These are phyloP conservation scores for Phytophthora ramorum DNA, from an alignment of 352 stramenopile species.

Conservation along the genomic window DNA sequence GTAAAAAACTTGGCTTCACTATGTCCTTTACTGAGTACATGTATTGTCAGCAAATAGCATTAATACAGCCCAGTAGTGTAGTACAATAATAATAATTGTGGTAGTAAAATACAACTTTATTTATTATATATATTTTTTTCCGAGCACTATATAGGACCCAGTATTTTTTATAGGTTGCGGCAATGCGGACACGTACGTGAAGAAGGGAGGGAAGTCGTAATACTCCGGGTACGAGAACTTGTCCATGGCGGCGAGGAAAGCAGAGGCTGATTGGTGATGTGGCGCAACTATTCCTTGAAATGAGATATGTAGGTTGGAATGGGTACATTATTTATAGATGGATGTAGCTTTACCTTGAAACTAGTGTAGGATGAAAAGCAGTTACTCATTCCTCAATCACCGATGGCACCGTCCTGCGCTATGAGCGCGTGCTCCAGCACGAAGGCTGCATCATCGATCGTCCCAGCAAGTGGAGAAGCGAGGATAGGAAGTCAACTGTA, in stretches of 20 bases:
- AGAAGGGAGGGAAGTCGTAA: conserved; percentile 89
- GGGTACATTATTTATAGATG: neutral
- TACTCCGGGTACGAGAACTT: conserved; percentile 89
- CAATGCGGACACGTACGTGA: conserved; percentile 54
- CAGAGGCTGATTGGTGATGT: too few relatives aligned
- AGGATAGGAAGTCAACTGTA: conserved; percentile 19
- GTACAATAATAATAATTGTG: too few relatives aligned
- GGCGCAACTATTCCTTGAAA: too few relatives aligned
- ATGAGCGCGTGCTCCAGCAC: conserved; percentile 19
- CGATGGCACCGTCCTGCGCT: conserved; percentile 7
- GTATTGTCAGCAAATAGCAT: too few relatives aligned
- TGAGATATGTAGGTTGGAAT: neutral
- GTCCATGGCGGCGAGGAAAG: conserved; percentile 41
- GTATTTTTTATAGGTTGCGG: neutral
- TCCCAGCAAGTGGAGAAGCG: conserved; percentile 16
- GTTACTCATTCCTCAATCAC: neutral
- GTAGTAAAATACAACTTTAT: too few relatives aligned
- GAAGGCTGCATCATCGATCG: conserved; percentile 10
- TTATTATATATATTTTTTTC: too few relatives aligned
- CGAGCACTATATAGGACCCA: too few relatives aligned
- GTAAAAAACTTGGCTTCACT: too few relatives aligned
- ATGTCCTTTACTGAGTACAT: too few relatives aligned
- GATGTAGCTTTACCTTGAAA: neutral
- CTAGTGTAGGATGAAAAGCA: too few relatives aligned
- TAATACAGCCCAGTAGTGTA: too few relatives aligned